These are phyloP conservation scores for Cordyceps militaris DNA, from an alignment of 2,329 filamentous ascomycete genomes.

Conservation along the genomic window DNA sequence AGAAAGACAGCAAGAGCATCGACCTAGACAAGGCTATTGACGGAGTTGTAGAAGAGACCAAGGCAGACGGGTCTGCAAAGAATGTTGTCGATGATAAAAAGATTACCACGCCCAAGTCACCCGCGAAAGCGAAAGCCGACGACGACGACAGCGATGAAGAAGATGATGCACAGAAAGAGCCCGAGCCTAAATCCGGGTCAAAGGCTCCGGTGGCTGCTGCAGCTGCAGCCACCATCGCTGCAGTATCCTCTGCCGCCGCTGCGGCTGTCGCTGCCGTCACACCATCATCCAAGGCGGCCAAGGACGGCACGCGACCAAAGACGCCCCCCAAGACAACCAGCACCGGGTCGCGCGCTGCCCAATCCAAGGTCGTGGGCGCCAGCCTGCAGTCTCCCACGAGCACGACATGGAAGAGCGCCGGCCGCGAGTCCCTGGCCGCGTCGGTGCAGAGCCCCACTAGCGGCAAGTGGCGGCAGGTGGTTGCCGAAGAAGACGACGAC, in stretches of 20 bases:
- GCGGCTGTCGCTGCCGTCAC: neutral
- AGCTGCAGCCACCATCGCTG: neutral
- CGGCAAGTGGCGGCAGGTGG: constrained; percentile 4
- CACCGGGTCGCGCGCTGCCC: neutral
- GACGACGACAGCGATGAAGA: neutral
- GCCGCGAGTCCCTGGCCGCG: constrained; percentile 16
- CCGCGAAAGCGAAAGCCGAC: neutral
- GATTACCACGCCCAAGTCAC: neutral
- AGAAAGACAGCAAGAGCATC: constrained; percentile 27
- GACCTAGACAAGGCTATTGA: constrained; percentile 7
- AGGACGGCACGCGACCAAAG: neutral
- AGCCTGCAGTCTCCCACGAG: constrained; percentile 37
- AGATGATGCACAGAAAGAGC: neutral
- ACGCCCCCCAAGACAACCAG: neutral
- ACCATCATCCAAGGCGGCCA: neutral
- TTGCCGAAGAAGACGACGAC: constrained; percentile 10
- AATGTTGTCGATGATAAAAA: too few relatives aligned
- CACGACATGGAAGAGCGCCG: constrained; percentile 29
- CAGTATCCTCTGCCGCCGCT: neutral
- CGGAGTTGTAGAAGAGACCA: neutral
- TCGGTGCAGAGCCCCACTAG: constrained; percentile 15
- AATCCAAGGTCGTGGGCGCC: neutral
- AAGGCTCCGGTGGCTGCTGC: neutral
- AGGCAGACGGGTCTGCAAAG: constrained; percentile 11
- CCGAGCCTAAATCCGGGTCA: neutral